Base-by-base conservation (phyloP, 164 flowering plant species). In the Vitis amurensis region DNA sequence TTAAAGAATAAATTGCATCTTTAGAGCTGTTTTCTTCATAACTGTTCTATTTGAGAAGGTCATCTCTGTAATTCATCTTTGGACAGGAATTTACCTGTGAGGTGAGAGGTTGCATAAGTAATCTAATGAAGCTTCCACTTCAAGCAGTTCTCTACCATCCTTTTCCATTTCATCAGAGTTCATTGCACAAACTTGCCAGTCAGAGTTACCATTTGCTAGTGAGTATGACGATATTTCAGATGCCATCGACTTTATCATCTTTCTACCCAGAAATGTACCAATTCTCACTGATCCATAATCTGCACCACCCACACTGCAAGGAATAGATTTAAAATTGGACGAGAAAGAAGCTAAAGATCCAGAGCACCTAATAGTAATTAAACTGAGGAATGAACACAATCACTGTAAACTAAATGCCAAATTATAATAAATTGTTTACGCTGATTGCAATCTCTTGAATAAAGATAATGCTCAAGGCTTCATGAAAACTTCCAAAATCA, bases 231-330 rank as follows among this genome's bases (percentile, higher is more conserved):
- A 67, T 59, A 68, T 61, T 58, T 77, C 63, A 66, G 94, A 84
- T 72, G 99, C 98, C 14, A 68, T 59, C 14, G 90, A 87, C 74
- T 84, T 90, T 73, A 96, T 87, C 78, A 96, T 92, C 77, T 87
- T 80, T 68, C 89, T 83, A 69, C 99, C 99, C 97, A 96, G 91
- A 71, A 88, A 96, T 27, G 98, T 83, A 58, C 97, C 99, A 37
- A 92, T 76, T 77, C 98, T 88, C 50, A 96, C 99, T 74, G 98
- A 96, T 62, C 99, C 98, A 75, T 96, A 93, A 71, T 96, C 99
- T 51, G 99, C 91, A 60, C 99, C 99, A 56, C 99, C 99, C 73
- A 96, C 75, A 77, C 99, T 96, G 87, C 71, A 76, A 72, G 59
- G 61, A 51, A 6, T 29, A 58, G 11, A 48, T 58, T 49, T 47